Conservation (phyloP, 129 eudicot species). For the Centella asiatica region DNA sequence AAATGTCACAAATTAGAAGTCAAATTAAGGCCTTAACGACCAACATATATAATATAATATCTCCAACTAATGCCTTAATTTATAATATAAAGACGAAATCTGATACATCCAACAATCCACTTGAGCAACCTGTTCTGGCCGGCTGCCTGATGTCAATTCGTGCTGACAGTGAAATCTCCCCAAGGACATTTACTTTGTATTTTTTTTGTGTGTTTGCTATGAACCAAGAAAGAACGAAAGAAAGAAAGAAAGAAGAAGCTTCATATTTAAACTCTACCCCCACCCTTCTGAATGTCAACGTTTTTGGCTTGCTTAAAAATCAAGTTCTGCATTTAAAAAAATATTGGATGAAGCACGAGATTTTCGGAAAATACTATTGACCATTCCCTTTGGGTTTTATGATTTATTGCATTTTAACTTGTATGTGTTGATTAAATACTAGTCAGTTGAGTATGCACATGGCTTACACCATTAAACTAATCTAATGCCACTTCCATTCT, state of each 20-base stretch:
- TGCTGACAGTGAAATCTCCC: not conserved
- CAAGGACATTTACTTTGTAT: not conserved
- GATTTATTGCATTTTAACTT: conserved; percentile 9
- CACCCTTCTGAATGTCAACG: not conserved
- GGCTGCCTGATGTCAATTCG: not conserved
- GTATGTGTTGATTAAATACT: no score
- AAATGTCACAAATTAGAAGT: not conserved
- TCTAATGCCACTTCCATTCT: not conserved
- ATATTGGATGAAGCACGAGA: not conserved
- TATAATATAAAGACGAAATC: not conserved
- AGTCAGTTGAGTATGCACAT: conserved; percentile 2
- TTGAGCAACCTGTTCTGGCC: not conserved
- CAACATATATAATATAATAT: no score
- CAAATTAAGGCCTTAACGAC: not conserved
- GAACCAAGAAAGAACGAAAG: not conserved
- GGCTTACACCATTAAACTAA: not conserved
- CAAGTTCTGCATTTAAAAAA: not conserved
- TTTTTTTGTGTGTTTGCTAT: not conserved
- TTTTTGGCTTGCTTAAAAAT: not conserved
- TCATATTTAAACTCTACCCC: not conserved
- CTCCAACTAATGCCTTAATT: not conserved
- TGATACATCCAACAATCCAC: not conserved
- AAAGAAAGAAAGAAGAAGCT: conserved; percentile 3
- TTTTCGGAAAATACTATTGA: no score
- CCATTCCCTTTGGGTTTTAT: no score